phyloP scores from a whole-genome alignment of 2,329 filamentous ascomycete genomes.

The Ceratocystis albifundus region DNA sequence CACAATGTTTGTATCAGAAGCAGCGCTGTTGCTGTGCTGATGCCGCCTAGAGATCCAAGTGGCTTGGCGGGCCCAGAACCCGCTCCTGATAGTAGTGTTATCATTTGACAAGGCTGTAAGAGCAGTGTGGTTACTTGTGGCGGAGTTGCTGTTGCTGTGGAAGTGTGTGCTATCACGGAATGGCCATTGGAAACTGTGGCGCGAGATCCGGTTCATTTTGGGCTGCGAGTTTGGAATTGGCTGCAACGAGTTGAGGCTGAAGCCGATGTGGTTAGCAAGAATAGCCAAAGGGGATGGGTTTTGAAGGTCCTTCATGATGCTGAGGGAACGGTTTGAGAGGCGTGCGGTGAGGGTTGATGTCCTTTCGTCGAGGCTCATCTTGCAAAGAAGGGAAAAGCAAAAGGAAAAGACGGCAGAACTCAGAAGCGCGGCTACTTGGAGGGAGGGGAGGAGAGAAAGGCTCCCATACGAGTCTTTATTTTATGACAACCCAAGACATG shows the following conservation, averaged over 20 bases:
- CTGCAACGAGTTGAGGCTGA: conserved; percentile 15
- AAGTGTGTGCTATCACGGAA: conserved; percentile 22
- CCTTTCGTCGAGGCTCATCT: neutral
- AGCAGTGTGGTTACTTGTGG: conserved; percentile 20
- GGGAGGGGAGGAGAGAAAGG: neutral
- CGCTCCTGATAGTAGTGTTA: conserved; percentile 16
- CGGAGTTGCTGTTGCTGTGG: conserved; percentile 13
- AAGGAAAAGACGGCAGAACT: neutral
- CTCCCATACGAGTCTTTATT: conserved; percentile 1
- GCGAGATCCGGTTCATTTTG: conserved; percentile 12
- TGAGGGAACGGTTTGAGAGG: neutral
- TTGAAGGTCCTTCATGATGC: conserved; percentile 4
- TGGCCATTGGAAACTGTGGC: conserved; percentile 23
- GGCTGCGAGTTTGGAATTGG: conserved; percentile 7
- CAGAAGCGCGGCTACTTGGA: neutral
- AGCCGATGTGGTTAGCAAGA: conserved; percentile 16
- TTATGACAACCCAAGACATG: conserved; percentile 3
- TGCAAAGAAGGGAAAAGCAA: neutral
- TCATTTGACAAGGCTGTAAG: conserved; percentile 7
- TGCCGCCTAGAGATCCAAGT: conserved; percentile 16
- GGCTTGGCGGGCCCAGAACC: conserved; percentile 21
- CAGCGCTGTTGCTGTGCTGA: conserved; percentile 26
- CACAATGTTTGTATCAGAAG: conserved; percentile 37
- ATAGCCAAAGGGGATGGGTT: conserved; percentile 10
- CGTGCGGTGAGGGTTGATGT: neutral